Evolutionary conservation across 352 stramenopile genomes (phyloP), one percentile per base, ranked within the genome.

Genomic region (Pythium sp.): DNA sequence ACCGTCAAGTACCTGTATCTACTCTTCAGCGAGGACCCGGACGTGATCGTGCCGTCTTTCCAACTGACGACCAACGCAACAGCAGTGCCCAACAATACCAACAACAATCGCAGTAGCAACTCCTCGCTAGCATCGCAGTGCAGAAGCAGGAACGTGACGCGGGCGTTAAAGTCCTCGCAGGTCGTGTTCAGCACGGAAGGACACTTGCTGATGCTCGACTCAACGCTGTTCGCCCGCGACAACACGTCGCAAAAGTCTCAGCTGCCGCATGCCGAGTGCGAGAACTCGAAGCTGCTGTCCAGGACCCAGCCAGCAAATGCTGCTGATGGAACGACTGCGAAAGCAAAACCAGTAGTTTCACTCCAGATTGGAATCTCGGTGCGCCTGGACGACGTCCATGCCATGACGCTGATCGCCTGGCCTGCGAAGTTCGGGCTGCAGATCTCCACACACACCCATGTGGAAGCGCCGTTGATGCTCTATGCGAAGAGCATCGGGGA

Each of bases 1-100:
- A 99, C 98, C 4, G 84, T 98, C 36, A 99, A 99, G 78, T 99
- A 99, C 72, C 71, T 99, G 18, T 99, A 98, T 79, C 72, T 99
- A 34, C 93, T 99, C 28, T 99, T 99, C 79, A 97, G 98, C 60
- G 93, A 98, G 34, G 82, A 93, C 38, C 78, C 81, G 8, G 73
- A 89, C 61, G 76, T 91, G 54, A 88, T 93, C 69, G 82, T 92
- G 26, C 86, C 88, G 64, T 63, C 74, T 5, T 72, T 77, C 26
- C 11, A 54, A 9, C 60, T 74, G n/a, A 60, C 46, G 43, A 22
- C 15, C 18, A 51, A 51, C 43, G 43, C n/a, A 56, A 38, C 4
- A 36, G 30, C 32, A 74, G 47, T 55, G 61, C 6, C 26, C 14
- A 53, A 20, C 64, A 56, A 3, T 34, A 58, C 1, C 2, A 64